Base-by-base conservation (phyloP, 2,329 filamentous ascomycete species). In the Epichloe gansuensis region DNA sequence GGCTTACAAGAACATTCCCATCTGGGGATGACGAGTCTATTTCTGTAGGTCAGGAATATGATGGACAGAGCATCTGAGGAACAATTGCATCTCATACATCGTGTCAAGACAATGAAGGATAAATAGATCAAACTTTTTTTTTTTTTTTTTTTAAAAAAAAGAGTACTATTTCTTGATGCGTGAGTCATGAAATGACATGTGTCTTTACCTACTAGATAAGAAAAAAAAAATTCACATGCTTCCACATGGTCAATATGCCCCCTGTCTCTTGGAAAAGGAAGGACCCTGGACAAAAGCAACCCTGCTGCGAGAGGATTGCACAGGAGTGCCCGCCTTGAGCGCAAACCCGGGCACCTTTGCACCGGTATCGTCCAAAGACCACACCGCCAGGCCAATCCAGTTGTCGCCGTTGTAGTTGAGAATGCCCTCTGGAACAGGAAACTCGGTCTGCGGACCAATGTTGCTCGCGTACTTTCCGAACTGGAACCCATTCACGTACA, bases 401-500 rank as follows among this genome's bases (percentile, higher is more conserved):
- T 91, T 91, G 35, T 72, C 74, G 0, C 85, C 85, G 4, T 73
- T 71, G 63, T 89, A 85, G 61, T 90, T 76, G 49, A 88, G 68
- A 23, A 90, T 73, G 23, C 85, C 84, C 67, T 88, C 78, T 0
- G 86, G 85, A 0, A 90, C 85, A 1, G 84, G 84, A 62, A 82
- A 90, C 2, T 65, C 71, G 0, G 74, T 80, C 68, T 91, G 85
- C 1, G 87, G 87, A 0, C 87, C 87, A n/a, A 89, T 73, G 56
- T 89, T 84, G 60, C 80, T 82, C n/a, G 79, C 65, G 50, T 71
- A 73, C 53, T 71, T 68, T 6, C 73, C 73, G 54, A 82, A 89
- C 63, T 89, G 85, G 65, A 82, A 89, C 1, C 86, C 86, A 59
- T 89, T 89, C 44, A 89, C 80, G 60, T 77, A 89, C 6, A 89